Evolutionary conservation across 148 eudicot species (phyloP), one percentile per base, ranked within the genome.

Genomic region (Oxyria digyna): DNA sequence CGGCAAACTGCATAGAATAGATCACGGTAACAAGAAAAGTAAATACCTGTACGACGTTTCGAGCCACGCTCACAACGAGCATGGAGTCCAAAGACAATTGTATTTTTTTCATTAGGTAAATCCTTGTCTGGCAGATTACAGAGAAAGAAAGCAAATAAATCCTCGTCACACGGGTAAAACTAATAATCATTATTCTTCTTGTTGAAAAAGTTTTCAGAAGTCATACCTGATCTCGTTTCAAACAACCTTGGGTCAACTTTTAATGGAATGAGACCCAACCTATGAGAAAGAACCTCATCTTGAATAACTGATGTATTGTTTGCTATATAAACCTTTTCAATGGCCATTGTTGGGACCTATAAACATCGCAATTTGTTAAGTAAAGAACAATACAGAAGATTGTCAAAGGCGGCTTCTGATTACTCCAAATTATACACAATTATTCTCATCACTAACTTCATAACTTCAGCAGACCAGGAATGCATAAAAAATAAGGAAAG

Each of bases 291-390:
- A 73, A 93, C 97, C 82, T 93, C 98, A 73, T 90, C 98, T 79
- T 90, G 95, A 72, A 93, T 59, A 42, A 93, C 80, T 2, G 98
- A 93, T 62, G 96, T 89, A 76, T 88, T 90, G 72, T 90, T 86
- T 68, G 87, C 90, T 69, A 87, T 77, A 32, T 87, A 72, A 78
- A 90, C 96, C 80, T 93, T 93, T 72, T 93, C 98, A 80, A 93
- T 86, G 69, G 98, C 98, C 97, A 93, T 90, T 0, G 98, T 93
- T n/a, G 98, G 96, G 67, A 90, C 78, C 98, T 93, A 77, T 76
- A 76, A 71, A 5, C 32, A 62, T 70, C 42, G 18, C 26, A 71
- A 70, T 37, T 66, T 38, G 14, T 14, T 59, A 14, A 14, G 17
- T 59, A 59, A 13, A 14, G 33, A 57, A 10, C 12, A 57, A 4